These are phyloP conservation scores for Vachellia pachyceras DNA, from an alignment of 306 rosid species.

Conservation along the genomic window DNA sequence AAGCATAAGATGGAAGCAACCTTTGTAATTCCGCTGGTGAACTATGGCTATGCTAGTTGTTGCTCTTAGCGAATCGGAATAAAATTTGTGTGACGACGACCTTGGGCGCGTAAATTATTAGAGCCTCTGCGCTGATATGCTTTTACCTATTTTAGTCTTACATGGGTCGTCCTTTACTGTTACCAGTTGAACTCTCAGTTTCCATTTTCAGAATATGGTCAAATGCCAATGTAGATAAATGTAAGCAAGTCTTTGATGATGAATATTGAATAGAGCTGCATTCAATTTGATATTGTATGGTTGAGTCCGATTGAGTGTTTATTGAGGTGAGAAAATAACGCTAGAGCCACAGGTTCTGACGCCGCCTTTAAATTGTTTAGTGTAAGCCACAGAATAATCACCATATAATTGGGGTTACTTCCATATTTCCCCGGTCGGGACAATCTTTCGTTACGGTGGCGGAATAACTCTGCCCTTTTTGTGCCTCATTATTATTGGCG, in stretches of 20 bases:
- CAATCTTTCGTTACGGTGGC: no score
- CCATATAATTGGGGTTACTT: no score
- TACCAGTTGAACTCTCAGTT: neutral
- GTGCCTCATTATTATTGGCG: no score
- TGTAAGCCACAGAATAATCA: no score
- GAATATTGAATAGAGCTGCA: neutral
- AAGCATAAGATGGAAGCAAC: constrained; percentile 49
- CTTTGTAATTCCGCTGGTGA: constrained; percentile 18
- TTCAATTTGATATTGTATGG: neutral
- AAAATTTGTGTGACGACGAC: constrained; percentile 28
- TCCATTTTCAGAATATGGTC: neutral
- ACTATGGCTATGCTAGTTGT: constrained; percentile 30
- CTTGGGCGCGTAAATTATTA: neutral
- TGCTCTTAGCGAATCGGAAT: constrained; percentile 30
- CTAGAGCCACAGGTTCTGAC: no score
- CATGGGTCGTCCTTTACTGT: neutral
- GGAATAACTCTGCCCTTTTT: no score
- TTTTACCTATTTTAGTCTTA: neutral
- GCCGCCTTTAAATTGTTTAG: no score
- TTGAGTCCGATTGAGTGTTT: neutral
- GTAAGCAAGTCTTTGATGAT: neutral
- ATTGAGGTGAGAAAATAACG: no score
- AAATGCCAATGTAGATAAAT: neutral
- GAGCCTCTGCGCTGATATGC: neutral
- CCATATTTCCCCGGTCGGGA: no score